phyloP scores from a whole-genome alignment of 2,329 filamentous ascomycete species.

The Cyphellophora attinorum region DNA sequence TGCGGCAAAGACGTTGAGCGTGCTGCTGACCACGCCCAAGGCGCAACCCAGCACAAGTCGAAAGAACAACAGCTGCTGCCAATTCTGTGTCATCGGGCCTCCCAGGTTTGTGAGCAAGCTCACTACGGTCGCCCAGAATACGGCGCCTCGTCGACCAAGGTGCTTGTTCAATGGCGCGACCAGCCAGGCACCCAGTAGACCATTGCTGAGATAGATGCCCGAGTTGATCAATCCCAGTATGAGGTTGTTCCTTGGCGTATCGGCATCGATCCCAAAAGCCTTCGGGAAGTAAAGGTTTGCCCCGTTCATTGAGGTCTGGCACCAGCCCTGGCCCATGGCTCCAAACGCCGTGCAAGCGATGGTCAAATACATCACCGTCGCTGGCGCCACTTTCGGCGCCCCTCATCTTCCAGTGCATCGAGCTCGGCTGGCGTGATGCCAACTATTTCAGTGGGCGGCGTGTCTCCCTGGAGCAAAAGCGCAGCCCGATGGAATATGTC shows the following conservation, averaged over 20 bases:
- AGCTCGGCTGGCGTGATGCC: slow-evolving; percentile 32
- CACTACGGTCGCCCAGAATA: slow-evolving; percentile 53
- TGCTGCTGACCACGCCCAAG: slow-evolving; percentile 31
- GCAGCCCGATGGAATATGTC: slow-evolving; percentile 11
- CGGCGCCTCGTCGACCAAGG: slow-evolving; percentile 61
- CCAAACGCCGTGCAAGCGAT: slow-evolving; percentile 43
- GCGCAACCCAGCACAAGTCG: slow-evolving; percentile 35
- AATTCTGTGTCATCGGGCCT: slow-evolving; percentile 49
- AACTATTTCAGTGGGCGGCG: slow-evolving; percentile 1
- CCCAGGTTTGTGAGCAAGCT: slow-evolving; percentile 37
- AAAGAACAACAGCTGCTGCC: slow-evolving; percentile 46
- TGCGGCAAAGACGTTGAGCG: slow-evolving; percentile 38
- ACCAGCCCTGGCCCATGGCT: slow-evolving; percentile 44
- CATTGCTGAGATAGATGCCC: slow-evolving; percentile 44
- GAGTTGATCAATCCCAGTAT: slow-evolving; percentile 57
- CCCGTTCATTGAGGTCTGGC: slow-evolving; percentile 43
- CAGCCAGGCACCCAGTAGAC: slow-evolving; percentile 52
- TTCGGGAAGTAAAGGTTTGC: slow-evolving; percentile 43
- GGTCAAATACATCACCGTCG: slow-evolving; percentile 39
- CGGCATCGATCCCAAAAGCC: slow-evolving; percentile 34
- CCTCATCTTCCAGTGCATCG: slow-evolving; percentile 33
- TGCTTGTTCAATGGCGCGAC: slow-evolving; percentile 61
- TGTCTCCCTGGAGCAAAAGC: slow-evolving; percentile 7
- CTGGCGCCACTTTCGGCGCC: slow-evolving; percentile 40
- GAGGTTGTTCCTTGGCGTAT: slow-evolving; percentile 40